Percentiles rank a stretch among this genome's conserved stretches.
Conservation (phyloP, 208 protist species). For the Trypanosoma scelopori region DNA sequence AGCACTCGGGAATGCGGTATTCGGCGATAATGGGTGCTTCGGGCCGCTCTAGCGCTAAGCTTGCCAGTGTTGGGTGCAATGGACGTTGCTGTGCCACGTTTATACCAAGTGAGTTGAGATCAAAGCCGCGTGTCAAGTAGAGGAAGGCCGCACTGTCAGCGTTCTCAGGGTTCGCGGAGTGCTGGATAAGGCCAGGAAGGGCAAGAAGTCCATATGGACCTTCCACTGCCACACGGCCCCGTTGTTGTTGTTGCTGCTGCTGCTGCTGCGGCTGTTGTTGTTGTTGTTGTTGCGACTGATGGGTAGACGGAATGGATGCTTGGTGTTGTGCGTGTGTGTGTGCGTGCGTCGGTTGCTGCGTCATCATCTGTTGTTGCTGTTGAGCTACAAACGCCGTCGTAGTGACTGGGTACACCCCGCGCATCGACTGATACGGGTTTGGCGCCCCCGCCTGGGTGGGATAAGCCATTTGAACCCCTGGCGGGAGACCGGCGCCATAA, state of each 20-base stretch:
- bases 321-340: too few relatives aligned
- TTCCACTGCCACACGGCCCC: constrained; percentile 47
- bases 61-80: constrained; percentile 72
- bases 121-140: constrained; percentile 78
- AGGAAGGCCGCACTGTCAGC: constrained; percentile 56
- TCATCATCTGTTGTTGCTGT: constrained; percentile 16
- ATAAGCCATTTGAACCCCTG: constrained; percentile 20
- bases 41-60: constrained; percentile 57
- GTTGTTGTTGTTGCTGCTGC: constrained; percentile 3
- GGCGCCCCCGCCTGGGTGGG: constrained; percentile 12
- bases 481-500: constrained; percentile 9
- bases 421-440: constrained; percentile 28
- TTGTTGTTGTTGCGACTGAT: constrained; percentile 1
- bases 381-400: neutral
- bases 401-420: constrained; percentile 4
- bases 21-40: constrained; percentile 73
- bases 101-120: constrained; percentile 68
- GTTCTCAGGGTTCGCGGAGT: constrained; percentile 41
- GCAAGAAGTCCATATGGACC: constrained; percentile 70
- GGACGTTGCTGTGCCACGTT: constrained; percentile 59
- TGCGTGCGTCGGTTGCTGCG: constrained; percentile 1
- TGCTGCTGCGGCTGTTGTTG: constrained; percentile 12
- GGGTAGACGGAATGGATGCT: neutral
- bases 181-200: constrained; percentile 39
- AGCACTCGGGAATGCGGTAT: constrained; percentile 78